These are phyloP conservation scores for Cercospora beticola DNA, from an alignment of 2,329 filamentous ascomycete genomes.

Conservation along the genomic window DNA sequence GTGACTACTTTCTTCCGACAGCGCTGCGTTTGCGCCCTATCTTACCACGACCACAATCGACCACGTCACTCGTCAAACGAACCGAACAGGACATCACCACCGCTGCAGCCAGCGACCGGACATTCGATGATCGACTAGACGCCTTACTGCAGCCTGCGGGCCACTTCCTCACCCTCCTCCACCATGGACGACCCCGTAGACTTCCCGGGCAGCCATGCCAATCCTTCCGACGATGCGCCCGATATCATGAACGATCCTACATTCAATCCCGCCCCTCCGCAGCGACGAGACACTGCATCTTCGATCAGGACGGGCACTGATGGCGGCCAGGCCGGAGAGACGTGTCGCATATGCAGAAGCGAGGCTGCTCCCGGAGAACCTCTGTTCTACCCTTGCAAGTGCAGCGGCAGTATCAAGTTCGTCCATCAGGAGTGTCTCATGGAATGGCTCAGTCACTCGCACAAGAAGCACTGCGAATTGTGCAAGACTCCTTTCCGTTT, in stretches of 20 bases:
- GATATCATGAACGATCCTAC: conserved; percentile 60
- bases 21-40: background rate
- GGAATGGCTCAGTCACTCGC: conserved; percentile 97
- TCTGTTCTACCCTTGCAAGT: conserved; percentile 97
- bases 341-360: conserved; percentile 95
- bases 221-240: background rate
- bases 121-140: conserved; percentile 8
- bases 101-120: background rate
- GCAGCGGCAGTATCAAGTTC: conserved; percentile 96
- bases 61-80: background rate
- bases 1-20: background rate
- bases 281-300: conserved; percentile 28
- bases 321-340: conserved; percentile 62
- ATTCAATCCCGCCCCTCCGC: conserved; percentile 34
- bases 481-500: conserved; percentile 98
- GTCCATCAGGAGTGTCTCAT: conserved; percentile 98
- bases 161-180: background rate
- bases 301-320: conserved; percentile 26
- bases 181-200: conserved; percentile 22
- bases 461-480: conserved; percentile 99
- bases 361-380: conserved; percentile 81
- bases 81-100: background rate
- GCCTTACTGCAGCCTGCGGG: background rate
- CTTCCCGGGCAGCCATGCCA: background rate
- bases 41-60: background rate